phyloP scores from a whole-genome alignment of 1,139 yeast species.

The Lizanozyma gosingica region DNA sequence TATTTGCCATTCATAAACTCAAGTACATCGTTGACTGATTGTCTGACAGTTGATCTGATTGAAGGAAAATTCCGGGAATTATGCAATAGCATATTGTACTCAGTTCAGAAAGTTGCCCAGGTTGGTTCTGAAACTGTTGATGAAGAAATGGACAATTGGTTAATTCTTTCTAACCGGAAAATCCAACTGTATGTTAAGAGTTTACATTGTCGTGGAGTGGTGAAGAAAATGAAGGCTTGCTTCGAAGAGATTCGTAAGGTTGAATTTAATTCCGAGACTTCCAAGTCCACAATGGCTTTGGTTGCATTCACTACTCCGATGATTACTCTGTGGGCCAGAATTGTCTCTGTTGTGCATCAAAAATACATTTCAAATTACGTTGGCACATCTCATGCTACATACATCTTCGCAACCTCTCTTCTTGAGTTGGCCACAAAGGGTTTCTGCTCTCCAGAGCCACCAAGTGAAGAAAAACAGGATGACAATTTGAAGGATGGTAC shows the following conservation, averaged over 20 bases:
- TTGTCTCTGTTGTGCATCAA: constrained; percentile 30
- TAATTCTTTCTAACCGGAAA: constrained; percentile 39
- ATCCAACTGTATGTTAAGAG: constrained; percentile 27
- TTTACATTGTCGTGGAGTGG: constrained; percentile 20
- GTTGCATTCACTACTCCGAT: constrained; percentile 50
- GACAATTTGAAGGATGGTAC: constrained; percentile 76
- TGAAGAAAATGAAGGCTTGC: constrained; percentile 11
- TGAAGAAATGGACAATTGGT: constrained; percentile 61
- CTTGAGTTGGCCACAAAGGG: constrained; percentile 70
- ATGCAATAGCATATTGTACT: constrained; percentile 54
- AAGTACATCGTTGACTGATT: constrained; percentile 14
- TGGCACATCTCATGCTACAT: constrained; percentile 53
- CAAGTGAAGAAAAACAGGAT: constrained; percentile 55
- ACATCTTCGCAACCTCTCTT: constrained; percentile 47
- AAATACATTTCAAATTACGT: constrained; percentile 39
- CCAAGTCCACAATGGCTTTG: constrained; percentile 34
- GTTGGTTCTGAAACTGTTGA: constrained; percentile 18
- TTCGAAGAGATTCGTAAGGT: constrained; percentile 14
- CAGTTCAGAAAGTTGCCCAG: constrained; percentile 49
- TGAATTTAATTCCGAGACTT: constrained; percentile 26
- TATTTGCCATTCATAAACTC: constrained; percentile 14
- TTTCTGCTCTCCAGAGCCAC: constrained; percentile 86
- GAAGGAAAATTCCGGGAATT: constrained; percentile 43
- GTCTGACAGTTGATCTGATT: constrained; percentile 24
- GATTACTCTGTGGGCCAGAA: constrained; percentile 42